phyloP scores from a whole-genome alignment of 2,329 filamentous ascomycete genomes.

The Zymoseptoria brevis region DNA sequence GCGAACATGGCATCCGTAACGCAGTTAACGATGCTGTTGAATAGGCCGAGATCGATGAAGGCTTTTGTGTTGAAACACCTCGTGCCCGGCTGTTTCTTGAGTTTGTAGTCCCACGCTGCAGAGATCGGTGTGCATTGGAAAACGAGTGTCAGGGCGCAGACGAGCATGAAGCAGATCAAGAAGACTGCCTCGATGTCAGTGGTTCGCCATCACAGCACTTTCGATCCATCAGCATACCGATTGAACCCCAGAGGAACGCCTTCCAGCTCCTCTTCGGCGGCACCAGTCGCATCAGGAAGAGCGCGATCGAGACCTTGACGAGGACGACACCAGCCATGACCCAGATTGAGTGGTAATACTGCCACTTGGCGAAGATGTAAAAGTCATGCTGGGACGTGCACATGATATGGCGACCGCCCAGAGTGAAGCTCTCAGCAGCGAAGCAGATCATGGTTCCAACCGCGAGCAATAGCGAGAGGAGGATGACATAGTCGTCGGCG shows the following conservation, averaged over 20 bases:
- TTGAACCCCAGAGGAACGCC: slow-evolving; percentile 35
- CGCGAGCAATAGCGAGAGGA: slow-evolving; percentile 33
- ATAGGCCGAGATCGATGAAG: slow-evolving; percentile 40
- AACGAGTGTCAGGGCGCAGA: slow-evolving; percentile 40
- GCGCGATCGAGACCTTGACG: slow-evolving; percentile 43
- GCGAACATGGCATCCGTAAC: slow-evolving; percentile 36
- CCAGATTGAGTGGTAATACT: slow-evolving; percentile 42
- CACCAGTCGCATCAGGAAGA: slow-evolving; percentile 41
- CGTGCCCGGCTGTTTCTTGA: slow-evolving; percentile 30
- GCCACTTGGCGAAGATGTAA: slow-evolving; percentile 33
- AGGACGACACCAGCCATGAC: slow-evolving; percentile 39
- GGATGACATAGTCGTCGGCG: slow-evolving; percentile 43
- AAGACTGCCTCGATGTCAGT: slow-evolving; percentile 29
- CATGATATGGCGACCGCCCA: slow-evolving; percentile 40
- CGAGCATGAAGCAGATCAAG: slow-evolving; percentile 35
- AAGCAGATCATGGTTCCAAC: slow-evolving; percentile 35
- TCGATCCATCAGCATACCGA: slow-evolving; percentile 31
- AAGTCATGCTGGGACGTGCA: slow-evolving; percentile 25
- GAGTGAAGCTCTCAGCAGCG: slow-evolving; percentile 37
- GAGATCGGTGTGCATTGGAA: slow-evolving; percentile 41
- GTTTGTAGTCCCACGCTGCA: slow-evolving; percentile 37
- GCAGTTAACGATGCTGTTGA: slow-evolving; percentile 39
- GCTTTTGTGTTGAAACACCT: slow-evolving; percentile 37
- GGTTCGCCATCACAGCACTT: neutral
- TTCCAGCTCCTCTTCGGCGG: slow-evolving; percentile 33